Evolutionary conservation across 75 land plant species (phyloP).

Genomic region (Ceratopteris richardii): DNA sequence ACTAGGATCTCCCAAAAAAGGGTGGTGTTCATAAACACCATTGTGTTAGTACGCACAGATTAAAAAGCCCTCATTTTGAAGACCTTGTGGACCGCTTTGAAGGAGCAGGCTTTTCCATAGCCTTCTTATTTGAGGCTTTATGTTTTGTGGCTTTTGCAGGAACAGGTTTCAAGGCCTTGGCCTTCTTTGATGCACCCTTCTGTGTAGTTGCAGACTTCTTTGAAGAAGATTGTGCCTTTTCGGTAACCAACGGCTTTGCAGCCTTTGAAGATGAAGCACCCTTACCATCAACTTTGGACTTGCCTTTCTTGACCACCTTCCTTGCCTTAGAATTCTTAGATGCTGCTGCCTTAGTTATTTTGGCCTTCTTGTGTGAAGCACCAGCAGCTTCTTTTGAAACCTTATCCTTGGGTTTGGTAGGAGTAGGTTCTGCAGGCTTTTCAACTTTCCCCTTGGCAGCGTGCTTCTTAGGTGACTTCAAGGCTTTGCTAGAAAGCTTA

Average conservation of each 20-base stretch:
- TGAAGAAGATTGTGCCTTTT: not conserved
- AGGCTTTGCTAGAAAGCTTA: constrained; percentile 47
- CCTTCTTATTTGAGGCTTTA: too few species aligned
- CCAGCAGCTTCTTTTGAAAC: too few species aligned
- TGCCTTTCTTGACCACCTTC: constrained; percentile 4
- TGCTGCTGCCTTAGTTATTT: too few species aligned
- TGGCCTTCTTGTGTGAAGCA: too few species aligned
- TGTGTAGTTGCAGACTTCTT: not conserved
- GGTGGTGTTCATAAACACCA: too few species aligned
- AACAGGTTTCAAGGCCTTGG: not conserved
- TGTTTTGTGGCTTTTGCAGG: too few species aligned
- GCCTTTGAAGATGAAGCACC: not conserved
- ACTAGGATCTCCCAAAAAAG: too few species aligned
- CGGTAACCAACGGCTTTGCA: not conserved
- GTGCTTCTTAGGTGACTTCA: not conserved
- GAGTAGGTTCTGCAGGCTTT: constrained; percentile 1
- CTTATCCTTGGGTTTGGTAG: too few species aligned
- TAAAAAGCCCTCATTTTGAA: too few species aligned
- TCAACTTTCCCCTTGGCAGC: not conserved
- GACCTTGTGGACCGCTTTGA: too few species aligned
- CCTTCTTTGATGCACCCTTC: not conserved
- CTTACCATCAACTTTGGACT: not conserved
- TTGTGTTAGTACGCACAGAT: too few species aligned
- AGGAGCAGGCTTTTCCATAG: too few species aligned
- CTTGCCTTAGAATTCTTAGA: not conserved